Evolutionary conservation across 2,329 filamentous ascomycete genomes (phyloP).

Genomic region (Penicillium glabrum): DNA sequence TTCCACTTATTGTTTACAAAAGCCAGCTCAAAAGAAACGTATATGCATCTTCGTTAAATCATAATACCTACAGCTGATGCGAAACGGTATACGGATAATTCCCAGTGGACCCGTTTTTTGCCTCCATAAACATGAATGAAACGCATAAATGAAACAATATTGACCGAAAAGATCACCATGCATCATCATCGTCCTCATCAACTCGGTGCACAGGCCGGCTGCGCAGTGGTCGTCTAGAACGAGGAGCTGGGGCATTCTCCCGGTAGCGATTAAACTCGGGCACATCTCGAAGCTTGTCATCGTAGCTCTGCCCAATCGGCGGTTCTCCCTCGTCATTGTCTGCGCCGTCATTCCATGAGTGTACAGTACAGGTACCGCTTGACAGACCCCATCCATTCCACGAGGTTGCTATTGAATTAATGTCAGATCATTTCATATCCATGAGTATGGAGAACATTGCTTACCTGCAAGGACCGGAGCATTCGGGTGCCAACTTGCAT

Average conservation of each 20-base stretch:
- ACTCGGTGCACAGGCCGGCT: conserved; percentile 22
- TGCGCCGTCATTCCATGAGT: conserved; percentile 70
- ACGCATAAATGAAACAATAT: not conserved
- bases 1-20: not conserved
- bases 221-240: conserved; percentile 17
- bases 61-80: not conserved
- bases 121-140: no score
- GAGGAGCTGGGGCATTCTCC: conserved; percentile 15
- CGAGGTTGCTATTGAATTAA: conserved; percentile 63
- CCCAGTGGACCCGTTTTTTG: no score
- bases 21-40: not conserved
- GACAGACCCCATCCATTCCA: conserved; percentile 78
- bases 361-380: conserved; percentile 73
- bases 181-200: conserved; percentile 8
- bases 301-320: conserved; percentile 60
- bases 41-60: conserved; percentile 9
- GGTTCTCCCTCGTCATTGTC: conserved; percentile 64
- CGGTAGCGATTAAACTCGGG: conserved; percentile 44
- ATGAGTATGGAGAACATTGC: conserved; percentile 22
- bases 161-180: conserved; percentile 9
- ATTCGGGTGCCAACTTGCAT: conserved; percentile 87
- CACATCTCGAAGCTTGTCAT: conserved; percentile 57
- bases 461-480: conserved; percentile 73
- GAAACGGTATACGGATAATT: not conserved
- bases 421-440: not conserved